Base-by-base conservation (phyloP, 106 monocot species). In the Dioscorea zingiberensis region DNA sequence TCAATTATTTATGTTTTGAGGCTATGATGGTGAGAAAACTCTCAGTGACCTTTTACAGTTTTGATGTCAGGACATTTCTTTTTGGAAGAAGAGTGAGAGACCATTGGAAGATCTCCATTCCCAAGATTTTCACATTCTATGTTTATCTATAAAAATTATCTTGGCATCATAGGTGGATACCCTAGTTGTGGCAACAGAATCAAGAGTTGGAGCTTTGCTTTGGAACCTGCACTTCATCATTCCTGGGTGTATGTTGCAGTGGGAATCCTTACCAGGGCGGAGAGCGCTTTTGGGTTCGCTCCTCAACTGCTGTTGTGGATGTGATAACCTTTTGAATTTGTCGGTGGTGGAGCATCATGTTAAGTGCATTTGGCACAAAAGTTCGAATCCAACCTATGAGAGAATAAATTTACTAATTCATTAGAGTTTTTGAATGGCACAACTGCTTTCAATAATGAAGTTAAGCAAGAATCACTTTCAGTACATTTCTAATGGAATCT, bases 361-460 rank as follows among this genome's bases (percentile, higher is more conserved):
- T 97, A 91, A n/a, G n/a, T 88, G 95, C 97, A 71, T 97, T 97
- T 82, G 97, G 97, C 2, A 78, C 91, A n/a, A 69, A 92, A 86
- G 53, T 97, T 97, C 76, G n/a, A 86, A 77, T 67, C 68, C 59
- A n/a, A 18, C 88, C 88, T 62, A 79, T 81, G 74, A 91, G 81
- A 77, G 74, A n/a, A n/a, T 97, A 72, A 70, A 73, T 73, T 70
- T 97, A 63, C 69, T 58, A 47, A n/a, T n/a, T 62, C 62, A n/a
- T 30, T 83, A 30, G 74, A 76, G 7, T 78, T 67, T 60, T 10
- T 62, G 13, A 19, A 25, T 44, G 27, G 38, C 7, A 47, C 25
- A 51, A 4, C n/a, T n/a, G n/a, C 8, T 38, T 38, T 1, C 10
- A 0, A 38, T 38, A 38, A 38, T 2, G 9, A 38, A 38, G 38